Evolutionary conservation across 352 stramenopile genomes (phyloP), one percentile per base, ranked within the genome.

Genomic region (Aphanomyces euteiches): DNA sequence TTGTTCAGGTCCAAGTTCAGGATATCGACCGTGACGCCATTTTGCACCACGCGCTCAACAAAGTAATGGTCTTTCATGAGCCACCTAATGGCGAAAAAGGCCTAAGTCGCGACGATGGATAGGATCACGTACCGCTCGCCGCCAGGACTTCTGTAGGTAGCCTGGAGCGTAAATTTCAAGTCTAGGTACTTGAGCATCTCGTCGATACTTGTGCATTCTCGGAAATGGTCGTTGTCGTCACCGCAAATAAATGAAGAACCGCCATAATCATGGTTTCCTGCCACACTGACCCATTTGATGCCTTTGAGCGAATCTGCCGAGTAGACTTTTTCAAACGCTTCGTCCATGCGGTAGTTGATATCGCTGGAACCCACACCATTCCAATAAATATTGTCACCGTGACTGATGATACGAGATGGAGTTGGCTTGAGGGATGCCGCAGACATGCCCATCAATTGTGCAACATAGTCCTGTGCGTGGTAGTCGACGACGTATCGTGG

Each of bases 211-310:
- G 78, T 82, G 76, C 87, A 95, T 75, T 93, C 80, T 17, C 77
- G 79, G 69, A 95, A 95, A 53, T 90, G 80, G 82, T 95, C 90
- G 75, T 95, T 85, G 61, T 93, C 88, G 58, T 95, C 87, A 47
- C 88, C 88, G 48, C 88, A 95, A 38, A 95, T 84, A 77, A 79
- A 91, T 57, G 92, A 83, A 3, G 88, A 94, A 43, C 88, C 88
- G 47, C 88, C 88, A 7, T 90, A 79, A 79, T 95, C 88, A 78
- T 95, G 88, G 77, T 95, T 95, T 15, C 88, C 88, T 4, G 90
- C 78, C 28, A 93, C 85, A 72, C 92, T 93, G 71, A 95, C 89
- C 88, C 88, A 94, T 72, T 84, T 84, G 72, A 95, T 90, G n/a
- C 78, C 82, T 3, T 81, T 72, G 17, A 95, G 82, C 69, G 80